These are phyloP conservation scores for Verticillium nonalfalfae DNA, from an alignment of 2,329 filamentous ascomycete species.

Conservation along the genomic window DNA sequence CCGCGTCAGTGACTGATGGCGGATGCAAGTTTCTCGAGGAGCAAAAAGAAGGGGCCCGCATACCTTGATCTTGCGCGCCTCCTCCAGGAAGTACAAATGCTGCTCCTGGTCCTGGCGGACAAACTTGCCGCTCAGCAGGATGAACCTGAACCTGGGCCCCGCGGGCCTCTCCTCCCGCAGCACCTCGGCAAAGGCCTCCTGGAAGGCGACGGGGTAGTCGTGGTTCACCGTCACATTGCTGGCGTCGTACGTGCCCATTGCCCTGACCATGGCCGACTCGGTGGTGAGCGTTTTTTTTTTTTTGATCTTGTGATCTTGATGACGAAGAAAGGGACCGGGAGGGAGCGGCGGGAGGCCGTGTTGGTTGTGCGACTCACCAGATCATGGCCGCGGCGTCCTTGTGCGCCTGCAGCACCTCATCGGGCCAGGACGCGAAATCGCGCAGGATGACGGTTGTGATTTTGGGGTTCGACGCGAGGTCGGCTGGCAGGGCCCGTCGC, in stretches of 20 bases:
- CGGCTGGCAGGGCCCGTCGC: constrained; percentile 17
- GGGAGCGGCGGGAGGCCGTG: too few species aligned
- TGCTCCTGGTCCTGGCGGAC: constrained; percentile 23
- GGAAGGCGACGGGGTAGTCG: constrained; percentile 17
- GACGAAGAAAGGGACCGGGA: too few species aligned
- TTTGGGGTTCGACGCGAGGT: constrained; percentile 10
- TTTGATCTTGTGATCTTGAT: not conserved
- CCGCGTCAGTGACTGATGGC: not conserved
- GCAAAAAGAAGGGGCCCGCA: not conserved
- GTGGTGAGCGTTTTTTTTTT: too few species aligned
- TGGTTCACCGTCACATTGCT: constrained; percentile 10
- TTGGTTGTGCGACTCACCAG: constrained; percentile 12
- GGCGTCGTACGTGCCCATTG: constrained; percentile 17
- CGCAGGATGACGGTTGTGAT: constrained; percentile 14
- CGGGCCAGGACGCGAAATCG: constrained; percentile 17
- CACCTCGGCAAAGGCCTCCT: constrained; percentile 11
- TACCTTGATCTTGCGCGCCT: constrained; percentile 19
- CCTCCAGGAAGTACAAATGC: constrained; percentile 18
- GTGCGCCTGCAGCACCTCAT: constrained; percentile 16
- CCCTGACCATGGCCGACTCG: constrained; percentile 5
- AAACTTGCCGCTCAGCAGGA: constrained; percentile 26
- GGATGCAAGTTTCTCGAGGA: not conserved
- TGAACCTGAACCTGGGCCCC: constrained; percentile 17
- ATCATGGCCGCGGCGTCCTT: constrained; percentile 19
- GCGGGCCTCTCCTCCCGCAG: constrained; percentile 6